Conservation (phyloP, 2,329 filamentous ascomycete species). For the Clonostachys rhizophaga region DNA sequence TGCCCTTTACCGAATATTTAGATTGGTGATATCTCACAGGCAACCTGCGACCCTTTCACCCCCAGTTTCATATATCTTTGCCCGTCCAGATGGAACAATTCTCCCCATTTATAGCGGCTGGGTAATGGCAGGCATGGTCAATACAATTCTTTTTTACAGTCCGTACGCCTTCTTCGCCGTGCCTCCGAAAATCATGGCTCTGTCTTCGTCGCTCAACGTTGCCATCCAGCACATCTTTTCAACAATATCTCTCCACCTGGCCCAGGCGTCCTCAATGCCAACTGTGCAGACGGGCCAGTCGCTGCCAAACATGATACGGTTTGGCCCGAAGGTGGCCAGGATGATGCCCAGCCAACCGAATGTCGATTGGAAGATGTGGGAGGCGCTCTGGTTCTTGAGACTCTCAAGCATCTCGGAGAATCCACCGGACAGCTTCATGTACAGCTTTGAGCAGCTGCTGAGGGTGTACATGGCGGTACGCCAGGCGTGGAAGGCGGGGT, state of each 20-base stretch:
- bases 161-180: conserved; percentile 70
- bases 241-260: conserved; percentile 69
- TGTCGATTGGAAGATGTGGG: conserved; percentile 58
- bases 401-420: conserved; percentile 72
- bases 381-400: conserved; percentile 39
- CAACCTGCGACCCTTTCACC: too few species aligned
- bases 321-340: conserved; percentile 66
- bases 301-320: conserved; percentile 81
- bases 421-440: conserved; percentile 86
- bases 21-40: too few species aligned
- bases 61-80: too few species aligned
- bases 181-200: conserved; percentile 64
- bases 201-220: conserved; percentile 54
- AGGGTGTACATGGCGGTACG: conserved; percentile 63
- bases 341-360: conserved; percentile 69
- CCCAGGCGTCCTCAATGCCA: conserved; percentile 56
- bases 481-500: conserved; percentile 64
- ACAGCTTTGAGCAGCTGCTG: conserved; percentile 60
- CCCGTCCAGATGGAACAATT: too few species aligned
- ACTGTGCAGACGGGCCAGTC: conserved; percentile 93
- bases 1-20: too few species aligned
- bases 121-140: neutral
- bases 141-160: conserved; percentile 21
- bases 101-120: too few species aligned
- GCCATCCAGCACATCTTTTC: conserved; percentile 62